These are phyloP conservation scores for Davidsoniella eucalypti DNA, from an alignment of 2,329 filamentous ascomycete genomes.

Conservation along the genomic window DNA sequence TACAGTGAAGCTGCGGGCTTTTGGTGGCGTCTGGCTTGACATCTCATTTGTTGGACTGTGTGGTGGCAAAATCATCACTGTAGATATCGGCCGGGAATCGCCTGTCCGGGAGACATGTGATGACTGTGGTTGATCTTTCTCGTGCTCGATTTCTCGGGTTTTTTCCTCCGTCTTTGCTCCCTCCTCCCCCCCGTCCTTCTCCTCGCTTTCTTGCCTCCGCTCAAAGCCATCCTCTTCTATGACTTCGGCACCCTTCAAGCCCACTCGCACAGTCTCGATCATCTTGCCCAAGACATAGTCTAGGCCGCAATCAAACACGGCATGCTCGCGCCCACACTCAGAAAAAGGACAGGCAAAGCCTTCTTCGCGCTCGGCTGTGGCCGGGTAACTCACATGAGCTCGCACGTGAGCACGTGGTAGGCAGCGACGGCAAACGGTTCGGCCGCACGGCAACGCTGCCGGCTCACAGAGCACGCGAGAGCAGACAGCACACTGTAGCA, in stretches of 20 bases:
- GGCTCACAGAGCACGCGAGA: constrained; percentile 50
- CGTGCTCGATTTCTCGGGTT: neutral
- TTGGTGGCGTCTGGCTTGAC: neutral
- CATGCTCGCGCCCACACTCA: constrained; percentile 54
- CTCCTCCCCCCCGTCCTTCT: neutral
- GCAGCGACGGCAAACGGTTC: constrained; percentile 59
- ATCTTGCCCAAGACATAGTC: constrained; percentile 65
- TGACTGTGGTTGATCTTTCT: too few species aligned
- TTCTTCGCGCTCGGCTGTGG: constrained; percentile 44
- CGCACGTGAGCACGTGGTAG: constrained; percentile 50
- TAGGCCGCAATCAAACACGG: constrained; percentile 55
- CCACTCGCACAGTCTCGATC: constrained; percentile 40
- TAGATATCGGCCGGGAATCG: neutral
- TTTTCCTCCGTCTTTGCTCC: neutral
- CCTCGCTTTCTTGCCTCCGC: neutral
- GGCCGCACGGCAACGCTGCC: constrained; percentile 66
- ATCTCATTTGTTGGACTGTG: neutral
- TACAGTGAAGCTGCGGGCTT: neutral
- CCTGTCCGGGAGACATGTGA: neutral
- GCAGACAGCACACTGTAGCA: constrained; percentile 66
- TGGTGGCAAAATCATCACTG: neutral
- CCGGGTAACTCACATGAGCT: constrained; percentile 62
- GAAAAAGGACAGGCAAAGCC: constrained; percentile 61
- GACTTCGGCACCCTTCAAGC: constrained; percentile 29
- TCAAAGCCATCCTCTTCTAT: neutral